Percentiles rank a stretch among this genome's conserved stretches.
phyloP scores from a whole-genome alignment of 2,329 filamentous ascomycete genomes.

The Aureobasidium sp. region DNA sequence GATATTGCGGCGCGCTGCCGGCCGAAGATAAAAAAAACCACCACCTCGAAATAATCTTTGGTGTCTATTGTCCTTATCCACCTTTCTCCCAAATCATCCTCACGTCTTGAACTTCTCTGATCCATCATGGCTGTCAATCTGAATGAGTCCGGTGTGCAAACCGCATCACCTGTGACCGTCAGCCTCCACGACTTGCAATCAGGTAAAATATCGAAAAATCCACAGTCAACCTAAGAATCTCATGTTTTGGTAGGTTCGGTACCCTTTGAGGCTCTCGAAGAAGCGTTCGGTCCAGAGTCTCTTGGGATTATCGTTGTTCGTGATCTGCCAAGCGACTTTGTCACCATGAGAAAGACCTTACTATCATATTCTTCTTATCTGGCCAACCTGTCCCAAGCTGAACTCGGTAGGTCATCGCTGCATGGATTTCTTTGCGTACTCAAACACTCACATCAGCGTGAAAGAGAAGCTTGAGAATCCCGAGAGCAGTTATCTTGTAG shows the following conservation, averaged over 20 bases:
- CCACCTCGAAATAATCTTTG: not conserved
- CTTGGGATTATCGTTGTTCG: constrained; percentile 91
- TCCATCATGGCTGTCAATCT: constrained; percentile 18
- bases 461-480: constrained; percentile 42
- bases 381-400: constrained; percentile 64
- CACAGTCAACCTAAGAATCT: constrained; percentile 23
- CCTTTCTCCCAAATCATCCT: not conserved
- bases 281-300: constrained; percentile 84
- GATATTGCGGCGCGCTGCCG: constrained; percentile 1
- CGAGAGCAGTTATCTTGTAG: constrained; percentile 53
- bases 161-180: constrained; percentile 36
- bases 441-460: not conserved
- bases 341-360: constrained; percentile 62
- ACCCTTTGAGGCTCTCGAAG: constrained; percentile 59
- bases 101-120: not conserved
- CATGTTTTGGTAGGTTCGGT: constrained; percentile 49
- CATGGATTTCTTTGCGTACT: not conserved
- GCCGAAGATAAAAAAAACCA: not conserved
- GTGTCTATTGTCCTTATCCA: not conserved
- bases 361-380: constrained; percentile 86
- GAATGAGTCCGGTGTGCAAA: constrained; percentile 15
- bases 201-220: constrained; percentile 17
- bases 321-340: constrained; percentile 68
- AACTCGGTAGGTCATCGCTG: constrained; percentile 54
- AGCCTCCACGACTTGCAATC: constrained; percentile 35